Conservation (phyloP, 352 stramenopile species). For the Globisporangium spinosum region DNA sequence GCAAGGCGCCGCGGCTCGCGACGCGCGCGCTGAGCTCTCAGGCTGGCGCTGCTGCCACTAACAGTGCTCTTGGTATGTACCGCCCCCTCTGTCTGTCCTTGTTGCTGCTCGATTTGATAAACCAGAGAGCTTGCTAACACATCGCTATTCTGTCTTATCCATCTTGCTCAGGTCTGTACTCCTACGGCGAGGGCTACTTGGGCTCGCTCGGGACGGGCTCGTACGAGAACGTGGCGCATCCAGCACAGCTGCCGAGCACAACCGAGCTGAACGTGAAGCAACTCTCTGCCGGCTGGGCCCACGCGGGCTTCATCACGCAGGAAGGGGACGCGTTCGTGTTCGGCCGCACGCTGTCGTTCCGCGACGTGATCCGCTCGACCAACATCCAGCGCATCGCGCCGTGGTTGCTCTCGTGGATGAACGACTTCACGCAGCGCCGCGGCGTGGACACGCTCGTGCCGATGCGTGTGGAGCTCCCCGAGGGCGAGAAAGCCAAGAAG, state of each 20-base stretch:
- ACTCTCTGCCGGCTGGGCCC: slow-evolving; percentile 75
- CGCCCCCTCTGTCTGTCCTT: neutral
- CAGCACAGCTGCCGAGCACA: slow-evolving; percentile 45
- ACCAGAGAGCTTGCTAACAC: neutral
- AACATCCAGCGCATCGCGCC: slow-evolving; percentile 82
- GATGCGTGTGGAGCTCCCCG: slow-evolving; percentile 49
- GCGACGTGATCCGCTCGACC: slow-evolving; percentile 77
- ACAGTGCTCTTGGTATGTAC: neutral
- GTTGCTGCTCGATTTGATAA: neutral
- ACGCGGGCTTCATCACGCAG: slow-evolving; percentile 68
- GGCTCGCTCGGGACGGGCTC: slow-evolving; percentile 64
- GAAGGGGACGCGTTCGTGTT: slow-evolving; percentile 70
- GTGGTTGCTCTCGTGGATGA: slow-evolving; percentile 65
- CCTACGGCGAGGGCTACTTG: slow-evolving; percentile 77
- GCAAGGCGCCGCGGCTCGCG: neutral
- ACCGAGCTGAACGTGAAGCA: slow-evolving; percentile 43
- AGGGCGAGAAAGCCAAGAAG: slow-evolving; percentile 59
- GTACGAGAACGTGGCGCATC: slow-evolving; percentile 51
- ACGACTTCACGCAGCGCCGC: slow-evolving; percentile 58
- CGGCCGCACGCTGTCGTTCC: slow-evolving; percentile 79
- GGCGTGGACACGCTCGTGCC: slow-evolving; percentile 68
- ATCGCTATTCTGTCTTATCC: neutral
- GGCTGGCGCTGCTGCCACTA: neutral
- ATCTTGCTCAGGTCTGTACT: slow-evolving; percentile 43
- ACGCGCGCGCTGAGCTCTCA: slow-evolving; percentile 2